phyloP scores from a whole-genome alignment of 176 grass and related monocot genomes.

The Echinochloa phyllopogon region DNA sequence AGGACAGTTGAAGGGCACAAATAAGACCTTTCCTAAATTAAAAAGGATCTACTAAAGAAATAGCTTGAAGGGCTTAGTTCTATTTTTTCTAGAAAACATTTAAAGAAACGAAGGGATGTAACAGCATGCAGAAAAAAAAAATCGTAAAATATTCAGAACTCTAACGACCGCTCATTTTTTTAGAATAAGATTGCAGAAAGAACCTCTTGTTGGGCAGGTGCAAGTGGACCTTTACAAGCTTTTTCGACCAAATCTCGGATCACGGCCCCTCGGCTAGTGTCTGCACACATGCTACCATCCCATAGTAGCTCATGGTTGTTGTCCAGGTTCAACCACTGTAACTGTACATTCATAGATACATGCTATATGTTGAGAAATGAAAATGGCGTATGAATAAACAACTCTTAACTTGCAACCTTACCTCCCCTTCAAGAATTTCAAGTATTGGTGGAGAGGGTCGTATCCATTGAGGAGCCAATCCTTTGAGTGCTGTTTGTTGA shows the following conservation, averaged over 20 bases:
- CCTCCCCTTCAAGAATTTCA: conserved; percentile 91
- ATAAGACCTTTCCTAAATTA: conserved; percentile 4
- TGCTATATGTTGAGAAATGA: conserved; percentile 35
- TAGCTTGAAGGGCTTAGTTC: background rate
- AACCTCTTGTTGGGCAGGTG: conserved; percentile 92
- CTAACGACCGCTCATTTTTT: background rate
- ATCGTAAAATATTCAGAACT: background rate
- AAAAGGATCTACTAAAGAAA: conserved; percentile 27
- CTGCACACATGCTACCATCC: conserved; percentile 92
- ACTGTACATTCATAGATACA: conserved; percentile 57
- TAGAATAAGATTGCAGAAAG: conserved; percentile 50
- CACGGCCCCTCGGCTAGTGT: conserved; percentile 73
- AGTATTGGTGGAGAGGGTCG: conserved; percentile 85
- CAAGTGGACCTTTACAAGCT: conserved; percentile 85
- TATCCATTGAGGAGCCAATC: conserved; percentile 84
- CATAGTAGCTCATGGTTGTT: conserved; percentile 89
- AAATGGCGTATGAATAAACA: conserved; percentile 9
- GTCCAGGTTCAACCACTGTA: conserved; percentile 88
- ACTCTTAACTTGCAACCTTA: conserved; percentile 42
- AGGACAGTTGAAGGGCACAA: background rate
- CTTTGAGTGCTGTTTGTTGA: conserved; percentile 63
- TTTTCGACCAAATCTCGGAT: conserved; percentile 81
- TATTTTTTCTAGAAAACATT: conserved; percentile 26
- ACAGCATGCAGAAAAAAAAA: conserved; percentile 8
- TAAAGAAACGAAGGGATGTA: conserved; percentile 11